Evolutionary conservation across 805 yeast genomes (phyloP).

Genomic region (Wickerhamiella parazyma): DNA sequence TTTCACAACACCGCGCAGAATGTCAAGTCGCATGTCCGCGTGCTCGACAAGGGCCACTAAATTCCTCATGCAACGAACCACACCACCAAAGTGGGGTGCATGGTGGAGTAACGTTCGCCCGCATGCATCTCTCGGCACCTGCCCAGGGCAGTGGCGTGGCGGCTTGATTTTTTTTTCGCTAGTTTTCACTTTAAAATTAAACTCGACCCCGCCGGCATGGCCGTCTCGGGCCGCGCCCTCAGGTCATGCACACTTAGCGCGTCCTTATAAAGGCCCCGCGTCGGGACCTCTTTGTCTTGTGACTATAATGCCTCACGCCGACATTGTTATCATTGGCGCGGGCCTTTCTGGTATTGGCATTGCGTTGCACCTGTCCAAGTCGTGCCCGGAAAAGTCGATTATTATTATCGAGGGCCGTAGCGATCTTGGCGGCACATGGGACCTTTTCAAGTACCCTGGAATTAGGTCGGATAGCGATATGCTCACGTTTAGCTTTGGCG

Average conservation of each 20-base stretch:
- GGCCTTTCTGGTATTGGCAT: conserved; percentile 9
- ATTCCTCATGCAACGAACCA: not conserved
- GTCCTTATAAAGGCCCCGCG: too few relatives aligned
- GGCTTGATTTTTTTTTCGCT: too few relatives aligned
- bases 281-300: too few relatives aligned
- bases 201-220: too few relatives aligned
- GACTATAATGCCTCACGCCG: conserved; percentile 1
- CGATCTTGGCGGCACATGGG: conserved; percentile 9
- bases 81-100: not conserved
- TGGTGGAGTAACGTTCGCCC: not conserved
- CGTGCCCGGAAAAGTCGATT: not conserved
- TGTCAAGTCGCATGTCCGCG: not conserved
- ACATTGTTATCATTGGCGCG: conserved; percentile 4
- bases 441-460: conserved; percentile 8
- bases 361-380: conserved; percentile 5
- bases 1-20: not conserved
- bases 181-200: too few relatives aligned
- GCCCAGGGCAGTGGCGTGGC: too few relatives aligned
- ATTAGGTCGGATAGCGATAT: conserved; percentile 8
- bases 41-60: not conserved
- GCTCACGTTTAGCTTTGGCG: conserved; percentile 7
- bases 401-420: conserved; percentile 6
- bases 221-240: too few relatives aligned
- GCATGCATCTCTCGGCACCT: not conserved
- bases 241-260: too few relatives aligned